These are phyloP conservation scores for Telfairia occidentalis DNA, from an alignment of 331 rosid species.

Conservation along the genomic window DNA sequence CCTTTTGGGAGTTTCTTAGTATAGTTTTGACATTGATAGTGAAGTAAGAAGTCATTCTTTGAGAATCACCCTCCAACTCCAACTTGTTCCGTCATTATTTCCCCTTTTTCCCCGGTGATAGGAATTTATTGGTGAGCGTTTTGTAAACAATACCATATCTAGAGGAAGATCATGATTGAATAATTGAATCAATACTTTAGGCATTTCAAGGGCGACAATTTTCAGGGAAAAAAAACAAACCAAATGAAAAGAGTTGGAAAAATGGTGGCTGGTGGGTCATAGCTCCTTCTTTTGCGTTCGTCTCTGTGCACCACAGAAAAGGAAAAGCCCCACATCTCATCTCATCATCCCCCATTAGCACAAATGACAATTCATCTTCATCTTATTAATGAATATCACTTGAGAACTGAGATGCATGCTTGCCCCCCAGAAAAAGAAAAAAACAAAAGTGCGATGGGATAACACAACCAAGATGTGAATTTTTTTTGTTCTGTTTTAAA, in stretches of 20 bases:
- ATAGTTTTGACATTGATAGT: not conserved
- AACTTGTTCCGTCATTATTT: not conserved
- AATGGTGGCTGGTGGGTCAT: conserved; percentile 21
- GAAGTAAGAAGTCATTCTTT: not conserved
- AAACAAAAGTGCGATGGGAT: not conserved
- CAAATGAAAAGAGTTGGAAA: conserved; percentile 1
- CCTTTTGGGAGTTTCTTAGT: not conserved
- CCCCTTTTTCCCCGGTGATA: not conserved
- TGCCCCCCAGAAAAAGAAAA: not conserved
- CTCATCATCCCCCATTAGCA: conserved; percentile 10
- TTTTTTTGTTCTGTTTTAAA: not conserved
- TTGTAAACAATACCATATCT: conserved; percentile 5
- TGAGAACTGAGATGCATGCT: conserved; percentile 12
- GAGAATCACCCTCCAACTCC: not conserved
- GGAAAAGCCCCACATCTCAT: conserved; percentile 6
- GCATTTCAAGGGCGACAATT: not conserved
- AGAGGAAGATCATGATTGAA: conserved; percentile 15
- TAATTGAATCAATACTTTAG: conserved; percentile 17
- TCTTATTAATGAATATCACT: conserved; percentile 15
- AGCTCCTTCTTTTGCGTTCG: conserved; percentile 1
- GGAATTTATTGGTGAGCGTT: not conserved
- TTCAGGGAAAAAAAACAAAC: not conserved
- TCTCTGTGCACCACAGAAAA: conserved; percentile 17
- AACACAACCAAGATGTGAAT: conserved; percentile 7
- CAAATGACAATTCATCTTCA: not conserved